Evolutionary conservation across 139 green algal species (phyloP).

Genomic region (Ulvella scutata): DNA sequence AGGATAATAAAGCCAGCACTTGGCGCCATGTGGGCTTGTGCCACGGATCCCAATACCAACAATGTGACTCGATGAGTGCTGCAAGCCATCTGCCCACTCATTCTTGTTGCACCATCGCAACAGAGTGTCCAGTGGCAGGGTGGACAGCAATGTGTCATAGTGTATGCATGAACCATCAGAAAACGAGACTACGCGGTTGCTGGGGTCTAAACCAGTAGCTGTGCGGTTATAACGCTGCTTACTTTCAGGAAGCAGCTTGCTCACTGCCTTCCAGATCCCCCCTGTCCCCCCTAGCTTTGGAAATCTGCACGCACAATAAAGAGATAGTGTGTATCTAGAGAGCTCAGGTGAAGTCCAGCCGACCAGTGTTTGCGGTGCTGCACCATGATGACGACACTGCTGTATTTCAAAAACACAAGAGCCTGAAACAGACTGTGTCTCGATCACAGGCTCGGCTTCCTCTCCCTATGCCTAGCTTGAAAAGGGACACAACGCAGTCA

Average conservation of each 20-base stretch:
- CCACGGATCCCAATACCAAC: conserved; percentile 52
- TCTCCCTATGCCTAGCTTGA: no score
- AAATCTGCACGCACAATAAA: conserved; percentile 48
- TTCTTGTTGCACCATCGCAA: conserved; percentile 43
- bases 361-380: no score
- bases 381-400: no score
- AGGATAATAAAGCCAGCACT: conserved; percentile 92
- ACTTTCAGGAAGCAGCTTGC: conserved; percentile 52
- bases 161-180: conserved; percentile 18
- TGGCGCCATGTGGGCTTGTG: conserved; percentile 56
- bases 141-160: conserved; percentile 58
- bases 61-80: conserved; percentile 67
- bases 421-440: no score
- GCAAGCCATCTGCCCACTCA: conserved; percentile 52
- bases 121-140: conserved; percentile 64
- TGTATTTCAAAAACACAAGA: no score
- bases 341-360: no score
- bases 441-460: no score
- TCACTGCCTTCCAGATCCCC: conserved; percentile 76
- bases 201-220: conserved; percentile 55
- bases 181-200: conserved; percentile 29
- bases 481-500: no score
- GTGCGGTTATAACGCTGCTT: conserved; percentile 43
- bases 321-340: no score
- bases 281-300: conserved; percentile 68